Conservation (phyloP, 2,329 filamentous ascomycete species). For the Botrytis byssoidea region DNA sequence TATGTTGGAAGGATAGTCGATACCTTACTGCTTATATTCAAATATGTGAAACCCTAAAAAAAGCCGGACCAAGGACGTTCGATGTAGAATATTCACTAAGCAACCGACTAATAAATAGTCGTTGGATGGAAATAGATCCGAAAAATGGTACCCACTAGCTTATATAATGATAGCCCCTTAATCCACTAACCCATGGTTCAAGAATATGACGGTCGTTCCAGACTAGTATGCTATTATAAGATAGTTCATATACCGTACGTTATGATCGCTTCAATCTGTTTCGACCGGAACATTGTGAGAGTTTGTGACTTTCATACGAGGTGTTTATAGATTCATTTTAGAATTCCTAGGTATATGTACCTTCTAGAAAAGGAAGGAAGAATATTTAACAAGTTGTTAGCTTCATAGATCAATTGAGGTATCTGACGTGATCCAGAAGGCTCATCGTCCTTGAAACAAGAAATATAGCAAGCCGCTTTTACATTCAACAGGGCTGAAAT, state of each 20-base stretch:
- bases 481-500: not conserved
- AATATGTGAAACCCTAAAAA: not conserved
- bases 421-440: not conserved
- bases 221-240: not conserved
- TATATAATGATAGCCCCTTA: not conserved
- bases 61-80: not conserved
- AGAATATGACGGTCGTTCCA: not conserved
- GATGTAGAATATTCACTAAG: not conserved
- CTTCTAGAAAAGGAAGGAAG: not conserved
- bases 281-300: not conserved
- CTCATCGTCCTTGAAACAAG: slow-evolving; percentile 1
- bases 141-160: not conserved
- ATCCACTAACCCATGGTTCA: not conserved
- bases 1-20: not conserved
- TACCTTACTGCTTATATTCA: not conserved
- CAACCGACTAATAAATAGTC: not conserved
- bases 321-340: not conserved
- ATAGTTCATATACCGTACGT: not conserved
- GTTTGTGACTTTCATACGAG: not conserved
- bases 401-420: not conserved
- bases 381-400: not conserved
- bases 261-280: not conserved
- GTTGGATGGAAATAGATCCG: not conserved
- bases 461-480: slow-evolving; percentile 5
- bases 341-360: not conserved